A percentile compares a stretch with the other conserved stretches of the same genome.
Evolutionary conservation across 108 stramenopile species (phyloP).

Genomic region (Skeletonema marinoi): DNA sequence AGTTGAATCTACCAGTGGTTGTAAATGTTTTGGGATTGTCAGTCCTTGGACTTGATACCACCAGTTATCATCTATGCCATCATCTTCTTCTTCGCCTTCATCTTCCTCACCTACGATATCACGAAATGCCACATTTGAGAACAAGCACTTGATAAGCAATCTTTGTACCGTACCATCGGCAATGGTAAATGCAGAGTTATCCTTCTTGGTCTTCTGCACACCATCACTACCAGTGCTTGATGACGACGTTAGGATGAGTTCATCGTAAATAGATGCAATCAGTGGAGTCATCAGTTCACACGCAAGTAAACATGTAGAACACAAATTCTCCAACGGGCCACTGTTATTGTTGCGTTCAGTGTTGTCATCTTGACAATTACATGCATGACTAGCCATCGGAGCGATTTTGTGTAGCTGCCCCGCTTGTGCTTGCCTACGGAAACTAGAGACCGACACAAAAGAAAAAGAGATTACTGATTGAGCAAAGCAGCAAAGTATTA

Average conservation of each 20-base stretch:
- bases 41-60: slow-evolving; percentile 26
- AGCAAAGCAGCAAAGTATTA: neutral
- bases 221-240: neutral
- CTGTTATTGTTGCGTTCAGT: neutral
- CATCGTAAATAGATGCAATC: slow-evolving; percentile 43
- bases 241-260: slow-evolving; percentile 7
- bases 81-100: neutral
- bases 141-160: slow-evolving; percentile 40
- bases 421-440: no score
- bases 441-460: no score
- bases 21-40: slow-evolving; percentile 24
- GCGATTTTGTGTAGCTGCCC: neutral
- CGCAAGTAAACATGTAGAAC: slow-evolving; percentile 28
- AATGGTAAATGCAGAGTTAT: slow-evolving; percentile 61
- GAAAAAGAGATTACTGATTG: neutral
- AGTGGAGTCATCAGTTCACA: slow-evolving; percentile 52
- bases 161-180: slow-evolving; percentile 67
- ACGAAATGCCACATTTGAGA: slow-evolving; percentile 25
- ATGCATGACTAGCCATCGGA: neutral
- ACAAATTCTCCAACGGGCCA: slow-evolving; percentile 39
- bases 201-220: slow-evolving; percentile 31
- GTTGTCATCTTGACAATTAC: neutral
- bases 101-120: slow-evolving; percentile 50
- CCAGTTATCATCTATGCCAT: slow-evolving; percentile 39
- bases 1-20: slow-evolving; percentile 36